phyloP scores from a whole-genome alignment of 192 early-diverging fungal genomes.

The Linnemannia hyalina region DNA sequence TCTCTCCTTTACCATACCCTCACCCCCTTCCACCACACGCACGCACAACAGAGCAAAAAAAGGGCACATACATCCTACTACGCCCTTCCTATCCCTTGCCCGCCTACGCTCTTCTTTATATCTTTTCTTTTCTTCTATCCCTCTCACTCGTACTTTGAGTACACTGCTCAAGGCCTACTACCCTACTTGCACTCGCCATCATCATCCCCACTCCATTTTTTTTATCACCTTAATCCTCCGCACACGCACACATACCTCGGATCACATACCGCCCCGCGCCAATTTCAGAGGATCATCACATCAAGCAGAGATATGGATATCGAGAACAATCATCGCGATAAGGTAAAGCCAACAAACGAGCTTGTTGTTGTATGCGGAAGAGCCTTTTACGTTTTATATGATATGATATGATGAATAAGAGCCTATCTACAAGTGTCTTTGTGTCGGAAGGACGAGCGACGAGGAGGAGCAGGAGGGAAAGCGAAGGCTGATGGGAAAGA shows the following conservation, averaged over 20 bases:
- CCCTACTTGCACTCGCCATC: background rate
- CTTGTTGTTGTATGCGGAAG: too few species aligned
- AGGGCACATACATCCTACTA: background rate
- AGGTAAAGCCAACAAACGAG: slow-evolving; percentile 7
- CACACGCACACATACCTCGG: background rate
- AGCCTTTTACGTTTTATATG: background rate
- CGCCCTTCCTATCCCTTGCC: background rate
- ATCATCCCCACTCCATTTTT: background rate
- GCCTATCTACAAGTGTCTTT: background rate
- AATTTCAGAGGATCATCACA: too few species aligned
- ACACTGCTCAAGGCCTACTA: too few species aligned
- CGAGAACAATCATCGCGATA: slow-evolving; percentile 12
- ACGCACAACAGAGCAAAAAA: background rate
- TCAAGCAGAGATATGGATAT: slow-evolving; percentile 3
- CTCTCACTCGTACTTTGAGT: background rate
- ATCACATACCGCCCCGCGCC: background rate
- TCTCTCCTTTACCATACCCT: background rate
- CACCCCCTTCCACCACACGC: background rate
- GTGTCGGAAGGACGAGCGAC: background rate
- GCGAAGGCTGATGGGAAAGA: background rate
- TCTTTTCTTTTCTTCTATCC: background rate
- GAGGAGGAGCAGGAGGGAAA: background rate
- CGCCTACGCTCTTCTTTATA: background rate
- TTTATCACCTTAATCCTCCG: background rate
- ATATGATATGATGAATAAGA: background rate